Evolutionary conservation across 106 monocot species (phyloP), one percentile per base, ranked within the genome.

Genomic region (Hemerocallis citrina): DNA sequence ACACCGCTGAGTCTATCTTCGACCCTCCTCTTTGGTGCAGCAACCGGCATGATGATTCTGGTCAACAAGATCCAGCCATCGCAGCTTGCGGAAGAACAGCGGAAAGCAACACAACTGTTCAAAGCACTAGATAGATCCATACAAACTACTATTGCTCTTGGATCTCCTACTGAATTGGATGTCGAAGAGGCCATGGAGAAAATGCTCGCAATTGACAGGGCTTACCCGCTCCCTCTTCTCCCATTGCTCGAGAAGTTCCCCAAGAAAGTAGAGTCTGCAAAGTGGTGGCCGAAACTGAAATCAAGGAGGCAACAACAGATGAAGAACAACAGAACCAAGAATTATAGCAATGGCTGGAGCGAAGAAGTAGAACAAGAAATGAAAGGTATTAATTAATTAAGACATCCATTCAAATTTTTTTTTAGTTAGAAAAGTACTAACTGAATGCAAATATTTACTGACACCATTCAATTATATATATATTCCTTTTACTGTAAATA

Each of bases 61-160:
- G 52, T 79, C 44, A 88, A 88, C 79, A 85, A 77, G 72, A 74
- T 93, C 50, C 93, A 93, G 68, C 93, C 93, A 0, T 81, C 93
- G 10, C 93, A 93, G 75, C 84, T 93, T 13, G 93, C 88, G 1
- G 88, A 88, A 60, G 88, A 93, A 69, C 93, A 88, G 50, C 45
- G 88, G 50, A 88, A 93, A 33, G 85, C 93, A 5, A 57, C 84
- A 3, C 67, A 79, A 12, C 46, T 88, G 68, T 93, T 75, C 78
- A 74, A 61, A 64, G 63, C 79, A 59, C 77, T 93, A 23, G 82
- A 79, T 59, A 77, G 62, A 64, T 72, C 71, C 14, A 75, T 93
- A 23, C 68, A 40, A 3, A 51, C 72, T 6, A 51, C 31, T 13
- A 58, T 81, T 1, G 64, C 61, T 5, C 62, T 59, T 20, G 28